Evolutionary conservation across 139 green algal genomes (phyloP).

Genomic region (Coccomyxa sp.): DNA sequence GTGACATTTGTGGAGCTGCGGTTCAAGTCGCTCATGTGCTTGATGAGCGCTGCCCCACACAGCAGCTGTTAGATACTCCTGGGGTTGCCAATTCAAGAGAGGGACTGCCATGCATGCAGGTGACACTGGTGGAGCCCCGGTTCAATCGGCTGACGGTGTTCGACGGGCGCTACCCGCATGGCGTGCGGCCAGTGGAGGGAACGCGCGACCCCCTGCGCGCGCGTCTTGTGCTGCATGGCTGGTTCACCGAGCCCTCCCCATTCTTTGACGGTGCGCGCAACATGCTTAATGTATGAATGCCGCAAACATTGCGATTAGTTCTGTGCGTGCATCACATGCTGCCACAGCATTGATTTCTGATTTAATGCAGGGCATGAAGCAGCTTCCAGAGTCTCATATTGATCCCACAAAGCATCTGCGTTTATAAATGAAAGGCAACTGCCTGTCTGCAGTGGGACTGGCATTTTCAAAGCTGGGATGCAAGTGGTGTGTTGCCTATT

Average conservation of each 20-base stretch:
- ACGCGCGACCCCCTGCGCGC: constrained; percentile 54
- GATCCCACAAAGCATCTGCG: not conserved
- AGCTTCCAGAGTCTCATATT: not conserved
- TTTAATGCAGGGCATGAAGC: not conserved
- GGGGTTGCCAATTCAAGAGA: too few relatives aligned
- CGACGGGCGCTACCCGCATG: constrained; percentile 70
- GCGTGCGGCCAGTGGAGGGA: constrained; percentile 60
- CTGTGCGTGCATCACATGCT: not conserved
- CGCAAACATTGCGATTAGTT: not conserved
- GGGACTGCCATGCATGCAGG: constrained; percentile 1
- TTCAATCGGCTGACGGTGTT: constrained; percentile 60
- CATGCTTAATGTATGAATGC: constrained; percentile 30
- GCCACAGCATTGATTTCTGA: not conserved
- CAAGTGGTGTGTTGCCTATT: not conserved
- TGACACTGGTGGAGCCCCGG: constrained; percentile 42
- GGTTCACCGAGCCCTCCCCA: constrained; percentile 71
- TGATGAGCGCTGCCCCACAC: not conserved
- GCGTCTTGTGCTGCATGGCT: constrained; percentile 78
- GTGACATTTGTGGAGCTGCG: not conserved
- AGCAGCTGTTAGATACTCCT: too few relatives aligned
- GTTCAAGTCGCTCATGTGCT: not conserved
- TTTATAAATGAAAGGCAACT: not conserved
- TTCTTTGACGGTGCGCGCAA: constrained; percentile 44
- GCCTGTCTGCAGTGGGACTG: not conserved
- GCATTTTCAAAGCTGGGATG: not conserved